These are phyloP conservation scores for Claviceps sorghi DNA, from an alignment of 2,329 filamentous ascomycete species.

Conservation along the genomic window DNA sequence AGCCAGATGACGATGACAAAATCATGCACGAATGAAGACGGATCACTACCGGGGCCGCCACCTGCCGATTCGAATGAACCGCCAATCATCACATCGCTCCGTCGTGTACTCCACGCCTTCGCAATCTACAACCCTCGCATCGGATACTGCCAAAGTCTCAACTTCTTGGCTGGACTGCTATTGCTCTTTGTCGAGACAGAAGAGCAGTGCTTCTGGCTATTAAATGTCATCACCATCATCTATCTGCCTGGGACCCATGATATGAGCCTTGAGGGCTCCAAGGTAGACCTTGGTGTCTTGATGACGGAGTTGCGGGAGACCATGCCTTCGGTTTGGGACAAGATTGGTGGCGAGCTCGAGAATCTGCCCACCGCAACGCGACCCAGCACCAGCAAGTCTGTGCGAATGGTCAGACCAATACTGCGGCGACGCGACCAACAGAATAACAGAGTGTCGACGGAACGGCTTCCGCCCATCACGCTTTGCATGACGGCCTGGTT, in stretches of 20 bases:
- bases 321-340: constrained; percentile 72
- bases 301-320: constrained; percentile 76
- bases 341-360: constrained; percentile 69
- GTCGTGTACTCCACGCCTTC: constrained; percentile 78
- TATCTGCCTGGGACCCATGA: constrained; percentile 89
- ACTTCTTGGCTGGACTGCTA: constrained; percentile 82
- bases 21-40: constrained; percentile 20
- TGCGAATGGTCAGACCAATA: constrained; percentile 24
- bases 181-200: constrained; percentile 78
- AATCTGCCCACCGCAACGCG: constrained; percentile 23
- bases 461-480: constrained; percentile 71
- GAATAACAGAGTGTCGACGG: constrained; percentile 25
- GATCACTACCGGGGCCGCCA: constrained; percentile 14
- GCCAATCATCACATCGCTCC: constrained; percentile 63
- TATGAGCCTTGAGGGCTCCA: constrained; percentile 76
- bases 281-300: constrained; percentile 84
- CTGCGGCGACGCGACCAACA: constrained; percentile 25
- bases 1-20: constrained; percentile 24
- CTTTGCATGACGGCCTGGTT: constrained; percentile 94
- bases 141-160: constrained; percentile 90
- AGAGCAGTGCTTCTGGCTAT: constrained; percentile 82
- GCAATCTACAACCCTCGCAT: constrained; percentile 81
- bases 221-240: constrained; percentile 79
- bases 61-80: constrained; percentile 43
- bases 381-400: constrained; percentile 20